Conservation (phyloP, 2,329 filamentous ascomycete species). For the Orbilia quercus region DNA sequence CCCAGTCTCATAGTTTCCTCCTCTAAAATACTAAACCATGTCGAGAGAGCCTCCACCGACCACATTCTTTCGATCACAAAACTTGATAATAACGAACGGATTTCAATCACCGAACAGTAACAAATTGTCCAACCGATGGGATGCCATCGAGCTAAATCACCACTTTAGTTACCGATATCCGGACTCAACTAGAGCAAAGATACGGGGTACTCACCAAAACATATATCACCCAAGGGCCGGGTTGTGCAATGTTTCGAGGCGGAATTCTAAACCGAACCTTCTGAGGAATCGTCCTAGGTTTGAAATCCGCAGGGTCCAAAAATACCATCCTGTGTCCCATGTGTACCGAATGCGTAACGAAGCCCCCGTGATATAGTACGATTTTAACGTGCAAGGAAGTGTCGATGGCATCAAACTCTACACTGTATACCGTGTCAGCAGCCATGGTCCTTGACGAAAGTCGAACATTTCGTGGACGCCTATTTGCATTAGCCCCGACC, state of each 20-base stretch:
- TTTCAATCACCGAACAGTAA: slow-evolving; percentile 59
- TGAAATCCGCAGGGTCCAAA: slow-evolving; percentile 67
- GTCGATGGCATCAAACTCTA: slow-evolving; percentile 66
- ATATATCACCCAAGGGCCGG: slow-evolving; percentile 72
- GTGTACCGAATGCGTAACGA: slow-evolving; percentile 71
- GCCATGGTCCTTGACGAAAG: slow-evolving; percentile 65
- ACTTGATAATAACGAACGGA: not conserved
- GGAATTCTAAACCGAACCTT: slow-evolving; percentile 69
- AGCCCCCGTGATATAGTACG: slow-evolving; percentile 70
- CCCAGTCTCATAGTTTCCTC: no score
- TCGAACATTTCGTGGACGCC: slow-evolving; percentile 66
- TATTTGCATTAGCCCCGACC: slow-evolving; percentile 66
- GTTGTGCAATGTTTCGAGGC: slow-evolving; percentile 69
- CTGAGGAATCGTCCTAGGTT: slow-evolving; percentile 63
- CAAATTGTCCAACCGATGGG: slow-evolving; percentile 68
- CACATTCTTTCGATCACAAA: no score
- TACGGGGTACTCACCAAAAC: slow-evolving; percentile 63
- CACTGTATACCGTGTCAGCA: slow-evolving; percentile 65
- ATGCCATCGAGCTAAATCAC: slow-evolving; percentile 66
- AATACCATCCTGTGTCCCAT: slow-evolving; percentile 72
- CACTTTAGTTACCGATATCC: not conserved
- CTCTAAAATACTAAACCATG: not conserved
- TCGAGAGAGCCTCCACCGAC: not conserved
- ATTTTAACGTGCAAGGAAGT: slow-evolving; percentile 66
- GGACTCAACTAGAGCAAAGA: not conserved